Evolutionary conservation across 306 rosid species (phyloP).

Genomic region (Acacia crassicarpa): DNA sequence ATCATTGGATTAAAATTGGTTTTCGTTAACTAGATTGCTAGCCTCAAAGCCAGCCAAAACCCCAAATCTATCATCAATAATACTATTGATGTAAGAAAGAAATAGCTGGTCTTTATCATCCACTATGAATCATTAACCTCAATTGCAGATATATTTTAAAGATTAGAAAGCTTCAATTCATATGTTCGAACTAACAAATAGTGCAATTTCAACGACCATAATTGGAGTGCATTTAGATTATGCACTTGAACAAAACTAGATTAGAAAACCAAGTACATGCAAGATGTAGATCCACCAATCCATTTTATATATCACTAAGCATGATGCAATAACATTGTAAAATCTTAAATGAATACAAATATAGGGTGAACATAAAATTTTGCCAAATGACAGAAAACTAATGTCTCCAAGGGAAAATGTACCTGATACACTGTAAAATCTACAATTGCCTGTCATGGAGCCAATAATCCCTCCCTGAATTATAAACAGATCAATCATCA

Average conservation of each 20-base stretch:
- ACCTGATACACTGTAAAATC: slow-evolving; percentile 81
- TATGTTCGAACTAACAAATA: neutral
- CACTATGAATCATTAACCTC: neutral
- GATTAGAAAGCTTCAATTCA: neutral
- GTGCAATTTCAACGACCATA: neutral
- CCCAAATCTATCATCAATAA: neutral
- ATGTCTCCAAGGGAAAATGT: slow-evolving; percentile 31
- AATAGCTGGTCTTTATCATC: neutral
- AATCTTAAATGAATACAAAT: neutral
- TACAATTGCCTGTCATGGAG: slow-evolving; percentile 75
- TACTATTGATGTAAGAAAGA: neutral
- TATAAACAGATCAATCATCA: slow-evolving; percentile 33
- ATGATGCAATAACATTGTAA: slow-evolving; percentile 10
- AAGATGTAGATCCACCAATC: slow-evolving; percentile 18
- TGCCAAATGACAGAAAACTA: slow-evolving; percentile 13
- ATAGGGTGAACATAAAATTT: slow-evolving; percentile 12
- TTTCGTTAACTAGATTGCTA: slow-evolving; percentile 3
- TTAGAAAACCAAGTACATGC: slow-evolving; percentile 8
- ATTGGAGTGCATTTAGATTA: neutral
- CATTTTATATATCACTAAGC: neutral
- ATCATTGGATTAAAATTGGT: neutral
- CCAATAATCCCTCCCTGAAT: slow-evolving; percentile 87
- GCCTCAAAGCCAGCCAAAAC: neutral
- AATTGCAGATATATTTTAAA: neutral
- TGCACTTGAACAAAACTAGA: neutral